Base-by-base conservation (phyloP, 2,329 filamentous ascomycete genomes). In the Neoascochyta sp. region DNA sequence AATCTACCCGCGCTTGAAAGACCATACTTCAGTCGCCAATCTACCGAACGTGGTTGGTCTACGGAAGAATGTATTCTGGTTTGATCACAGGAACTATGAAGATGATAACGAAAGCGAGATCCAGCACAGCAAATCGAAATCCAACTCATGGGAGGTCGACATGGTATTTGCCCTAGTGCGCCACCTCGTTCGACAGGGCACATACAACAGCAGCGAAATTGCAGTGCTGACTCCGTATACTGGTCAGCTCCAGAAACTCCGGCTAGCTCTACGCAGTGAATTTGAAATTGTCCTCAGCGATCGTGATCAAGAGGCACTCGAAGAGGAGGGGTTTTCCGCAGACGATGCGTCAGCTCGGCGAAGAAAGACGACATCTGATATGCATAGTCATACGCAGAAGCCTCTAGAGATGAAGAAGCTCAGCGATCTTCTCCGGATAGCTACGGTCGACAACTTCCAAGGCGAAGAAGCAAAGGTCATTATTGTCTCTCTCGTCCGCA, bases 361-460 rank as follows among this genome's bases (percentile, higher is more conserved):
- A 34, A 3, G 27, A 23, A 27, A n/a, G 20, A 22, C 9, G 12
- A 7, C 15, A 23, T 4, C 16, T 12, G n/a, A 20, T 3, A 7
- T 27, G 16, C 32, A 39, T 4, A 7, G 25, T 8, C 27, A 48
- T n/a, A 34, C 27, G 5, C 35, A 36, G 10, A 42, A 29, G 12
- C 42, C 45, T 4, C 19, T 57, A 0, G 34, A 47, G n/a, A 53
- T 47, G 37, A 56, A 45, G 11, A 36, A 43, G 7, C 29, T 54
- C 4, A 39, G 29, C 10, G 47, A 57, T 4, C 11, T 50, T 4
- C 27, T 57, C 3, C 26, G 52, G 4, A 57, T 81, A 0, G 79
- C 81, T 0, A 86, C 80, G 0, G 73, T 86, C 0, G 81, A 86
- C 53, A 88, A 87, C 41, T 88, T 86, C 32, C 82, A 89, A 45